Percentiles rank a stretch among this genome's conserved stretches.
phyloP scores from a whole-genome alignment of 257 asterid genomes.

The Solanum appendiculatum region DNA sequence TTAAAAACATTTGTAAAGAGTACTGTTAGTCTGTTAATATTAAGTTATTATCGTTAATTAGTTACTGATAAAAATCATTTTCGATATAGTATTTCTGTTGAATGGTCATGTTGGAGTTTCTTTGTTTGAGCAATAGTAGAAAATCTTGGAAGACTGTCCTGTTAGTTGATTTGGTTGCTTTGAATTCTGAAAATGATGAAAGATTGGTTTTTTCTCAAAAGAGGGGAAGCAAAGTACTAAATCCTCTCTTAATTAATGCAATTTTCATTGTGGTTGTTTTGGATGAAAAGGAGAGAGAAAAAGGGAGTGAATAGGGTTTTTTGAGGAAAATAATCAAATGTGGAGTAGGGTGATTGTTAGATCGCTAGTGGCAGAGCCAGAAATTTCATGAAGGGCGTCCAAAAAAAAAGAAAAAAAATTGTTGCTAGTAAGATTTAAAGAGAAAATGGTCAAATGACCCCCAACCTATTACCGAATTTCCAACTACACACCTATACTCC shows the following conservation, averaged over 20 bases:
- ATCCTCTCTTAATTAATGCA: not conserved
- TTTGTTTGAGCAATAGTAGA: slow-evolving; percentile 29
- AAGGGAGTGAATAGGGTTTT: slow-evolving; percentile 18
- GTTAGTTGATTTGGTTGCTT: slow-evolving; percentile 17
- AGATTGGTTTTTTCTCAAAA: slow-evolving; percentile 25
- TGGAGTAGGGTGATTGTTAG: slow-evolving; percentile 17
- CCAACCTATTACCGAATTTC: no score
- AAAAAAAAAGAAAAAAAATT: no score
- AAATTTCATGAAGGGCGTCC: no score
- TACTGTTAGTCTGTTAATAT: no score
- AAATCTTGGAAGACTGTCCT: slow-evolving; percentile 5
- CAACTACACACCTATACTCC: no score
- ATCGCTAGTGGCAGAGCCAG: no score
- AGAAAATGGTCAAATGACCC: no score
- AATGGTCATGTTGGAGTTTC: slow-evolving; percentile 1
- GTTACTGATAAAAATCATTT: fast-evolving
- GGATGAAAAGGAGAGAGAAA: slow-evolving; percentile 10
- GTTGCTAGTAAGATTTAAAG: no score
- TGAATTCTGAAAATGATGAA: slow-evolving; percentile 10
- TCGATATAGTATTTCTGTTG: not conserved
- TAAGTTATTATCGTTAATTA: no score
- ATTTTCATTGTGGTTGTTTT: slow-evolving; percentile 1
- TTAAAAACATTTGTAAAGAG: no score
- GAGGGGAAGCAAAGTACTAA: slow-evolving; percentile 29
- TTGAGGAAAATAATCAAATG: slow-evolving; percentile 18